Evolutionary conservation across 306 rosid species (phyloP).

Genomic region (Notholithocarpus densiflorus): DNA sequence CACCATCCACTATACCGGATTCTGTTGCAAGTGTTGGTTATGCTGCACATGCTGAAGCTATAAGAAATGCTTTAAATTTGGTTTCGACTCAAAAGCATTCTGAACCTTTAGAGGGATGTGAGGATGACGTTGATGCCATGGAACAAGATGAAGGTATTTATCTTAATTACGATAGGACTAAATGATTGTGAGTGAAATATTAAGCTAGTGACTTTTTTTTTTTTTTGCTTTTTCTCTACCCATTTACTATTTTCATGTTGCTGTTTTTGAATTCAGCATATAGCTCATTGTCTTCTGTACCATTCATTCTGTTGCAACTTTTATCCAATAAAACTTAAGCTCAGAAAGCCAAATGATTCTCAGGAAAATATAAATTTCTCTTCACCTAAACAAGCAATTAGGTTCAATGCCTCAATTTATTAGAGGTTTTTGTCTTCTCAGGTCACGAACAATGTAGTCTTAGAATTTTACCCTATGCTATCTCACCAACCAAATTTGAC

Average conservation of each 20-base stretch:
- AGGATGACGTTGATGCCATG: conserved; percentile 2
- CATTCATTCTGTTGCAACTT: too few species aligned
- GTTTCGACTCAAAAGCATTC: background rate
- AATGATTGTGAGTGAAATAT: background rate
- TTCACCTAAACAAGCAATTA: background rate
- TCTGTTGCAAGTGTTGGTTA: background rate
- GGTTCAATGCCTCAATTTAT: background rate
- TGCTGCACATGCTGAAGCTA: background rate
- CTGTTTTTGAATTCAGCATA: too few species aligned
- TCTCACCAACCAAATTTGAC: background rate
- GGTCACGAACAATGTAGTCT: background rate
- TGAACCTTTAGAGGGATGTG: background rate
- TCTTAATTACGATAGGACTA: background rate
- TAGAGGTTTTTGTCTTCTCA: background rate
- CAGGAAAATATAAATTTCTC: background rate
- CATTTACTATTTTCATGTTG: background rate
- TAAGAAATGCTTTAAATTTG: background rate
- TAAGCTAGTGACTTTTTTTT: too few species aligned
- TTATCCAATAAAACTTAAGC: too few species aligned
- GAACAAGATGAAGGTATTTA: conserved; percentile 1
- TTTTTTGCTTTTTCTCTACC: background rate
- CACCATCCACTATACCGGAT: too few species aligned
- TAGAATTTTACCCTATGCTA: background rate
- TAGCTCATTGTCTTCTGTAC: too few species aligned
- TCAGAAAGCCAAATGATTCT: background rate